Evolutionary conservation across 768 basidiomycete genomes (phyloP), one percentile per base, ranked within the genome.

Genomic region (Hericium coralloides): DNA sequence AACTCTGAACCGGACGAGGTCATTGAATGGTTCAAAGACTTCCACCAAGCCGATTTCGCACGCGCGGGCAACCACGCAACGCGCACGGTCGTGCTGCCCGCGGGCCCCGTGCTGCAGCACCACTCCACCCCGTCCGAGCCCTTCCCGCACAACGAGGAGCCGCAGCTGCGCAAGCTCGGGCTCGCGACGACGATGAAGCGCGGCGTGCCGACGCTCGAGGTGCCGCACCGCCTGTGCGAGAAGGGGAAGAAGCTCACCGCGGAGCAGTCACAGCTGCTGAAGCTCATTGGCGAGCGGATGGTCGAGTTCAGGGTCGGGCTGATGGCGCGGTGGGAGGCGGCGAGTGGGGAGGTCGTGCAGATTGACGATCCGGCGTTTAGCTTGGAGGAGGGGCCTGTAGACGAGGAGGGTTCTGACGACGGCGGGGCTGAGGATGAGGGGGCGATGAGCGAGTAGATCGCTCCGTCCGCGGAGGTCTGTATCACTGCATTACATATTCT

Each of bases 121-220:
- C 79, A 88, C 67, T 86, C 88, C 2, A 85, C 89, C 60, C 89
- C 87, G 0, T 82, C 87, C 39, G 87, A 94, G 63, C 88, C 92
- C 2, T 95, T 98, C 71, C 93, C 97, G 38, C 94, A 98, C 70
- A 94, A 93, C 65, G 93, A 98, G 74, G 97, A 99, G 60, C 94
- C 95, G 20, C 95, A 98, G 68, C 78, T 99, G 53, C 84, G 97
- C 55, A 91, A 90, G 69, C 80, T 98, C 38, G 97, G 97, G 8
- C 73, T 99, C 36, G 76, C 83, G 52, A 98, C 95, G 17, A 80
- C 77, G 31, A 80, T 99, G 78, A 82, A 87, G 57, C 83, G 81
- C 64, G 97, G 97, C 55, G 89, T 97, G 0, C 95, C 95, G 4
- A 89, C 87, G 7, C 73, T 98, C 49, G 79, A 81, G 55, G 78